phyloP scores from a whole-genome alignment of 495 filamentous ascomycete species.

The Aspergillus ostianus region DNA sequence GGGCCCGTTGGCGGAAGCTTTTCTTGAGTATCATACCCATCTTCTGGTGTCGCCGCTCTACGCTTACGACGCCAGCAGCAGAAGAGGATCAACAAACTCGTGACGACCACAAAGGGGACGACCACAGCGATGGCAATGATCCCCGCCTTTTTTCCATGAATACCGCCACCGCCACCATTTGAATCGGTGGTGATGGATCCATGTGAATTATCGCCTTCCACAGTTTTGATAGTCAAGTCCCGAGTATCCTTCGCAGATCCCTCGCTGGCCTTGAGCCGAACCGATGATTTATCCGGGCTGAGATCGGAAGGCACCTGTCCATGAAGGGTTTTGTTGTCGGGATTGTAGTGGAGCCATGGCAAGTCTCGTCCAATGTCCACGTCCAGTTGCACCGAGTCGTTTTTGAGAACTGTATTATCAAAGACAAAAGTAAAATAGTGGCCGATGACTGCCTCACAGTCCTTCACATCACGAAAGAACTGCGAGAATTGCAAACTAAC shows the following conservation, averaged over 20 bases:
- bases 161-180: slow-evolving; percentile 12
- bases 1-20: slow-evolving; percentile 26
- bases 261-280: slow-evolving; percentile 54
- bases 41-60: slow-evolving; percentile 25
- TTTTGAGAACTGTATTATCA: slow-evolving; percentile 50
- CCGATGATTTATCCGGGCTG: slow-evolving; percentile 36
- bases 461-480: slow-evolving; percentile 44
- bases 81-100: slow-evolving; percentile 38
- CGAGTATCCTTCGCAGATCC: slow-evolving; percentile 44
- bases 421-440: slow-evolving; percentile 64
- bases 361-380: slow-evolving; percentile 49
- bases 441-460: slow-evolving; percentile 59
- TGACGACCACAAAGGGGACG: slow-evolving; percentile 36
- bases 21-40: slow-evolving; percentile 22
- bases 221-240: slow-evolving; percentile 46
- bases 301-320: slow-evolving; percentile 60
- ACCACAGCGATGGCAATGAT: slow-evolving; percentile 47
- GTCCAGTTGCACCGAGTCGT: slow-evolving; percentile 52
- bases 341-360: slow-evolving; percentile 68
- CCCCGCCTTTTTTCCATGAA: slow-evolving; percentile 34
- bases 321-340: slow-evolving; percentile 52
- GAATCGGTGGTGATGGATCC: slow-evolving; percentile 7
- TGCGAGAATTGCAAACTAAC: slow-evolving; percentile 55
- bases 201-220: slow-evolving; percentile 27
- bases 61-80: slow-evolving; percentile 42